Conservation (phyloP, 208 protist genomes). For the Acanthamoeba healyi region DNA sequence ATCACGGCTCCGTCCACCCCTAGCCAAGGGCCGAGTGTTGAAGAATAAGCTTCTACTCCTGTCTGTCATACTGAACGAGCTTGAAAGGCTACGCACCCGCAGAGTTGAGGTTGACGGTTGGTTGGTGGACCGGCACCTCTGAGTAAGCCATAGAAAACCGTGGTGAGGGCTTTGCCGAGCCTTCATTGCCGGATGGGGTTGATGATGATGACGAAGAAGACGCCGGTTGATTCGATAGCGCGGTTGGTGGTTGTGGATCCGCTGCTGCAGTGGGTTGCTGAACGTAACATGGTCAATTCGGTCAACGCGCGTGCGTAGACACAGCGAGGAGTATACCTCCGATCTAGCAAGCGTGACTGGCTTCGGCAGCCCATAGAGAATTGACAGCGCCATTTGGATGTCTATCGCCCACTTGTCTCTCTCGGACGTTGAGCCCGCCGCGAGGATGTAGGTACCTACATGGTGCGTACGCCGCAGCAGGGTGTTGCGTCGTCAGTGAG, state of each 20-base stretch:
- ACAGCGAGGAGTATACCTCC: background rate
- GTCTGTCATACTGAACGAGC: too few relatives aligned
- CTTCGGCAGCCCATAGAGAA: slow-evolving; percentile 59
- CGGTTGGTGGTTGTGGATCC: background rate
- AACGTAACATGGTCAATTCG: too few relatives aligned
- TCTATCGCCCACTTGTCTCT: slow-evolving; percentile 39
- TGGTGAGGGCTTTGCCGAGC: background rate
- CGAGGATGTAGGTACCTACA: slow-evolving; percentile 43
- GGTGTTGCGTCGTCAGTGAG: too few relatives aligned
- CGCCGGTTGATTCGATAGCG: background rate
- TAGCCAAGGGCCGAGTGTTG: background rate
- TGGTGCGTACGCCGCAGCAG: background rate
- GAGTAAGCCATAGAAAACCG: slow-evolving; percentile 40
- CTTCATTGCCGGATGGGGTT: background rate
- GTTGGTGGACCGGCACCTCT: background rate
- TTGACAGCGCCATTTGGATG: slow-evolving; percentile 29
- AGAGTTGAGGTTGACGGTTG: background rate
- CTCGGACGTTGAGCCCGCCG: background rate
- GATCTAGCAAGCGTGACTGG: slow-evolving; percentile 11
- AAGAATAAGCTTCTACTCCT: background rate
- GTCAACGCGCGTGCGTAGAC: too few relatives aligned
- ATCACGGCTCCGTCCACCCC: background rate
- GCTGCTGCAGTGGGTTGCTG: background rate
- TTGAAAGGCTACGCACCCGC: too few relatives aligned
- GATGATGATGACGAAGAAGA: background rate